These are phyloP conservation scores for Mortierella sp. DNA, from an alignment of 371 early-diverging fungal genomes.

Conservation along the genomic window DNA sequence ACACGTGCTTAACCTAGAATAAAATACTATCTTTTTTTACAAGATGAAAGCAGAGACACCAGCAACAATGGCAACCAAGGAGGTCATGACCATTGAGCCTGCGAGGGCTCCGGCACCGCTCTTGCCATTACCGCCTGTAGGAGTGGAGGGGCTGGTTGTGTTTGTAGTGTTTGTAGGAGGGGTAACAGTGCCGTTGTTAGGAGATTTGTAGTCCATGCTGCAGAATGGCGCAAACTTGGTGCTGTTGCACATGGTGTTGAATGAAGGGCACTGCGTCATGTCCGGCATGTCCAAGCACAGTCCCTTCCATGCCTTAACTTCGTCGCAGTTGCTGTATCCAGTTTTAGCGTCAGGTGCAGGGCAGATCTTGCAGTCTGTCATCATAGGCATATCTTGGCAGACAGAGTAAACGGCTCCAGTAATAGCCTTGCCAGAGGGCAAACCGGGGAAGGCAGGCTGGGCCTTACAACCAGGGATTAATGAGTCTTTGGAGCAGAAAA, in stretches of 20 bases:
- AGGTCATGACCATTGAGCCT: conserved; percentile 29
- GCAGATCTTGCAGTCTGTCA: conserved; percentile 54
- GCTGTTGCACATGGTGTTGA: conserved; percentile 50
- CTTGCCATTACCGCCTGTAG: conserved; percentile 19
- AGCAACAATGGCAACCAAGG: conserved; percentile 23
- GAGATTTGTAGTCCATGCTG: conserved; percentile 25
- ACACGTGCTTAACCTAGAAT: background rate
- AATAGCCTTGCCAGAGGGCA: conserved; percentile 50
- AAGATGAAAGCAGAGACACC: conserved; percentile 12
- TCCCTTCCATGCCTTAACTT: conserved; percentile 51
- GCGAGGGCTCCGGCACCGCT: conserved; percentile 16
- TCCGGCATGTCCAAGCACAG: conserved; percentile 56
- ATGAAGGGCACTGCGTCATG: conserved; percentile 51
- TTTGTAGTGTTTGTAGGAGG: conserved; percentile 9
- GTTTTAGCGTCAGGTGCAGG: conserved; percentile 44
- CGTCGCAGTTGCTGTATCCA: conserved; percentile 55
- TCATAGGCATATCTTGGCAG: conserved; percentile 50
- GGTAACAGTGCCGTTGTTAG: conserved; percentile 6
- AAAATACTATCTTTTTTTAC: conserved; percentile 1
- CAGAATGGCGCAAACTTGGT: conserved; percentile 54
- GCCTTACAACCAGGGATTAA: conserved; percentile 48
- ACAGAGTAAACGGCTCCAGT: conserved; percentile 52
- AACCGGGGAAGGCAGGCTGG: conserved; percentile 45
- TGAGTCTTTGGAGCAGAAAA: conserved; percentile 43
- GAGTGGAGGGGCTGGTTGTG: conserved; percentile 10